These are phyloP conservation scores for Sclerotiophoma versabilis DNA, from an alignment of 2,329 filamentous ascomycete genomes.

Conservation along the genomic window DNA sequence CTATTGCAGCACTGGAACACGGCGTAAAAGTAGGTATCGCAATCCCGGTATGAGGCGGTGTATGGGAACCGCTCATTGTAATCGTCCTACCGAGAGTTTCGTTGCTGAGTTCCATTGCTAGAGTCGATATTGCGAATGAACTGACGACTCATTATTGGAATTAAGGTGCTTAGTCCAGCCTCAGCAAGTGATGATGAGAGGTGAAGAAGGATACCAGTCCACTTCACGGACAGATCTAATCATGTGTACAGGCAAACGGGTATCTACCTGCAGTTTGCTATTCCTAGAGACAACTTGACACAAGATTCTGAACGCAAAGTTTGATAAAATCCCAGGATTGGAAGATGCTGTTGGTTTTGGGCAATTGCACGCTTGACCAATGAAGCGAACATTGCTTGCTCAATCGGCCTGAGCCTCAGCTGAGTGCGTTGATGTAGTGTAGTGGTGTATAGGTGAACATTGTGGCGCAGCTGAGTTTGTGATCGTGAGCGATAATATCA, in stretches of 20 bases:
- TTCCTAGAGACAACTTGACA: not conserved
- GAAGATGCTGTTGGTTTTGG: too few species aligned
- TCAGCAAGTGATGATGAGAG: not conserved
- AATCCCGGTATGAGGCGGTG: not conserved
- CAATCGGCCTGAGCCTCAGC: too few species aligned
- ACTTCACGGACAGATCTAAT: not conserved
- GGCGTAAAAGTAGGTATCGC: not conserved
- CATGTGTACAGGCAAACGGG: not conserved
- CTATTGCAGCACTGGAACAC: not conserved
- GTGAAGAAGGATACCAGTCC: not conserved
- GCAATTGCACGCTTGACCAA: too few species aligned
- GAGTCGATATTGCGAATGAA: not conserved
- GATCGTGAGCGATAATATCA: too few species aligned
- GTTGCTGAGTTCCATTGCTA: not conserved
- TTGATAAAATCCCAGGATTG: too few species aligned
- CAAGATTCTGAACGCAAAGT: too few species aligned
- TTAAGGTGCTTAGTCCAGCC: not conserved
- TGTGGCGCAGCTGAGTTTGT: too few species aligned
- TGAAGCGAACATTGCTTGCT: too few species aligned
- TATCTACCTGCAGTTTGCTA: constrained; percentile 7
- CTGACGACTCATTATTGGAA: not conserved
- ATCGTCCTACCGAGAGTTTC: not conserved
- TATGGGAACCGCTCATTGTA: not conserved
- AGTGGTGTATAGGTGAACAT: too few species aligned
- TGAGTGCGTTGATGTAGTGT: too few species aligned